These are phyloP conservation scores for Geotrichum fermentans DNA, from an alignment of 1,139 yeast genomes.

Conservation along the genomic window DNA sequence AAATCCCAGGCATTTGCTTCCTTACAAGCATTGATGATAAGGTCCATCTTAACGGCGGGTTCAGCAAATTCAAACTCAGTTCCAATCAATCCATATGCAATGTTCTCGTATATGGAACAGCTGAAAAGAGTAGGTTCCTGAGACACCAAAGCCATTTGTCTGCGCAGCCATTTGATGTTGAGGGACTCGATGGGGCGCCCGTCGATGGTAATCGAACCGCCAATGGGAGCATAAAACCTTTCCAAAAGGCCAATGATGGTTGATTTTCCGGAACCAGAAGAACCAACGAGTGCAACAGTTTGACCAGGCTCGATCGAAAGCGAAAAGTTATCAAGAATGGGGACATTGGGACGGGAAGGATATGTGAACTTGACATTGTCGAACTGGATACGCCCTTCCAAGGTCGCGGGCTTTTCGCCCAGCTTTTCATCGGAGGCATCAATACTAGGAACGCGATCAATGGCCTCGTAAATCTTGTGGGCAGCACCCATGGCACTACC, in stretches of 20 bases:
- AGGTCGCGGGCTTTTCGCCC: constrained; percentile 35
- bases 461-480: constrained; percentile 41
- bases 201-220: constrained; percentile 64
- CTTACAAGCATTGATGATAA: constrained; percentile 38
- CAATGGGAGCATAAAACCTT: constrained; percentile 58
- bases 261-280: constrained; percentile 89
- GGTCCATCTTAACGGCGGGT: constrained; percentile 33
- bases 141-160: constrained; percentile 76
- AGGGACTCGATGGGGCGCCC: constrained; percentile 59
- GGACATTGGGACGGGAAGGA: constrained; percentile 81
- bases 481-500: constrained; percentile 42
- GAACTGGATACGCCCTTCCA: constrained; percentile 57
- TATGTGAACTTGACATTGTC: constrained; percentile 64
- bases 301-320: constrained; percentile 63
- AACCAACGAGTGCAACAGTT: constrained; percentile 84
- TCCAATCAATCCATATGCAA: constrained; percentile 63
- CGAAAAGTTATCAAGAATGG: constrained; percentile 59
- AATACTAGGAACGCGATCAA: constrained; percentile 40
- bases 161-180: constrained; percentile 67
- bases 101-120: constrained; percentile 73
- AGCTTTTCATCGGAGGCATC: constrained; percentile 33
- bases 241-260: constrained; percentile 71
- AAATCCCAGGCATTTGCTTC: constrained; percentile 44
- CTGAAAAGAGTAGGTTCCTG: constrained; percentile 83
- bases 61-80: constrained; percentile 47